These are phyloP conservation scores for Termitomyces sp. DNA, from an alignment of 768 basidiomycete species.

Conservation along the genomic window DNA sequence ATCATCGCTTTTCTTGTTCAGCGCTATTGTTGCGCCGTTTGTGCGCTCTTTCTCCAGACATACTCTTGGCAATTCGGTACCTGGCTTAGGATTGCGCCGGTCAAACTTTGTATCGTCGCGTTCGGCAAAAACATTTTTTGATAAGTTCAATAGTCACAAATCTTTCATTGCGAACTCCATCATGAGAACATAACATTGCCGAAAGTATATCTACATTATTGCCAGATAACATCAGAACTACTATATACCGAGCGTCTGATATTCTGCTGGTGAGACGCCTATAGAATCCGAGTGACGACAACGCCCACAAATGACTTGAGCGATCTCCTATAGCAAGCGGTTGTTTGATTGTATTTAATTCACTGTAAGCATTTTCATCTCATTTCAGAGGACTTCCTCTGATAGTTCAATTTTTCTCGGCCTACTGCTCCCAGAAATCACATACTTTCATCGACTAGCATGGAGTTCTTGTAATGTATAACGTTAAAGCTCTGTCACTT, in stretches of 20 bases:
- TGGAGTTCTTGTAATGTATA: neutral
- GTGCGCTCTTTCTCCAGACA: neutral
- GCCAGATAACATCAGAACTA: too few species aligned
- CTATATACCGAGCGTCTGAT: neutral
- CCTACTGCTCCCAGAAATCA: neutral
- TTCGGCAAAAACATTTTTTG: too few species aligned
- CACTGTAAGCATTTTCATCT: neutral
- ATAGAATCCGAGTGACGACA: neutral
- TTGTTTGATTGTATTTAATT: neutral
- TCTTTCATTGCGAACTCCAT: neutral
- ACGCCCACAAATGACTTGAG: neutral
- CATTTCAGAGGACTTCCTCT: too few species aligned
- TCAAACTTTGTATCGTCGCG: too few species aligned
- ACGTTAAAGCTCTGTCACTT: neutral
- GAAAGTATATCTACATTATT: neutral
- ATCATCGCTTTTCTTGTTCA: slow-evolving; percentile 15
- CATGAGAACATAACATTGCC: neutral
- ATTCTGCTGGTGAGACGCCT: neutral
- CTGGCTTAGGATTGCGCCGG: neutral
- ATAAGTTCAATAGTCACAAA: neutral
- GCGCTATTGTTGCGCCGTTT: too few species aligned
- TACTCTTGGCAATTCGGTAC: too few species aligned
- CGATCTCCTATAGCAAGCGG: neutral
- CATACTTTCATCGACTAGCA: neutral
- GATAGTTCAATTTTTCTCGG: neutral